Evolutionary conservation across 345 rosid species (phyloP).

Genomic region (Durio zibethinus): DNA sequence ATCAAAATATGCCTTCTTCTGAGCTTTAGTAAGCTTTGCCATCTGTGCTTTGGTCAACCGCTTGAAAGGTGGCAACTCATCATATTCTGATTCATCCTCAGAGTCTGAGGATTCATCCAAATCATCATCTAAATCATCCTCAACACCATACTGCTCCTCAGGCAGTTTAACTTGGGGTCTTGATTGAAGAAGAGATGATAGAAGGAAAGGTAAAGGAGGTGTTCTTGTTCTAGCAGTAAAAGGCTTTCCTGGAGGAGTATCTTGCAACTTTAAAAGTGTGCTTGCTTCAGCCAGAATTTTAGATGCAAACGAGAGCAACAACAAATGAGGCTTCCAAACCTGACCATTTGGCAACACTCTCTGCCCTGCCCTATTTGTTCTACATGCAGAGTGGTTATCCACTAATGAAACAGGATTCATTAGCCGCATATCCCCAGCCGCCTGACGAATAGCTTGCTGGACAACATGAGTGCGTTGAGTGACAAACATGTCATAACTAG

Average conservation of each 20-base stretch:
- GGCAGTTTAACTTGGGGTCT: constrained; percentile 89
- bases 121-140: constrained; percentile 72
- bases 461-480: constrained; percentile 94
- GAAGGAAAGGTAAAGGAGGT: constrained; percentile 85
- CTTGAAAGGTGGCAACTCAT: constrained; percentile 85
- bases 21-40: constrained; percentile 66
- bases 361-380: constrained; percentile 97
- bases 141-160: constrained; percentile 81
- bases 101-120: constrained; percentile 74
- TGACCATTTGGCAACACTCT: constrained; percentile 99
- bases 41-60: constrained; percentile 69
- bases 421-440: constrained; percentile 98
- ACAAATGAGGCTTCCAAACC: constrained; percentile 98
- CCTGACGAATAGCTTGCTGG: constrained; percentile 96
- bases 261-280: constrained; percentile 79
- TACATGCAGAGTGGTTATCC: constrained; percentile 97
- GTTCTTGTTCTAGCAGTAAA: constrained; percentile 65
- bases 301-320: constrained; percentile 95
- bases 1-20: constrained; percentile 80
- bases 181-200: constrained; percentile 91
- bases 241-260: constrained; percentile 79
- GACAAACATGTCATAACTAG: constrained; percentile 97
- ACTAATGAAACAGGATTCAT: constrained; percentile 98
- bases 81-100: constrained; percentile 79
- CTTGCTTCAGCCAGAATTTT: constrained; percentile 97